Base-by-base conservation (phyloP, 345 rosid species). In the Sapria himalayana region DNA sequence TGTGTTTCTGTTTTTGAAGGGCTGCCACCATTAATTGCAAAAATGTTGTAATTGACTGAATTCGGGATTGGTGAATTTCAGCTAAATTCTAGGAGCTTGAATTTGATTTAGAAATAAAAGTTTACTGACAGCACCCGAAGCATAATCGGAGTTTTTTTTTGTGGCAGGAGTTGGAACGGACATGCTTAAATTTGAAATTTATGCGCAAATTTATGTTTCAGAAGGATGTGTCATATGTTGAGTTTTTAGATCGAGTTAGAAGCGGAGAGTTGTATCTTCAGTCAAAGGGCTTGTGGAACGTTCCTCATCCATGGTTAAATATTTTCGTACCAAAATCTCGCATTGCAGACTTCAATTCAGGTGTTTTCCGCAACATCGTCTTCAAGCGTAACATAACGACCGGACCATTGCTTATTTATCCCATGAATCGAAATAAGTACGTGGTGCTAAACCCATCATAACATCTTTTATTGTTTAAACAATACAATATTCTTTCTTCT, bases 301-400 rank as follows among this genome's bases (percentile, higher is more conserved):
- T 89, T 63, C 93, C 98, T 29, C 98, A 89, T 62, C 98, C 98
- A 20, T 89, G 98, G 98, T 54, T 82, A 23, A 89, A 82, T 38
- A 61, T 89, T 1, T 82, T 89, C 16, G 51, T 89, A 13, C 94
- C 98, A 2, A 60, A 51, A 58, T 89, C 98, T 37, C 55, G 57
- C 9, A 74, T 89, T 10, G 15, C 25, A 1, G 70, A 69, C 27
- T 82, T 89, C 70, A 61, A 72, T 33, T 46, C 70, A 2, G 85
- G 78, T 37, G 78, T 82, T 47, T 66, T 89, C 58, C 62, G 31
- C 33, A 64, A 55, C 46, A 62, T 89, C 56, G 60, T 89, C 25
- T 93, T 82, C 9, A 55, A 63, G 45, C 64, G 62, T 15, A 76
- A 67, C 49, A 56, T 81, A 14, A 78, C 94, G 12, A 52, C 74